These are phyloP conservation scores for Ophiorrhiza pumila DNA, from an alignment of 257 asterid genomes.

Conservation along the genomic window DNA sequence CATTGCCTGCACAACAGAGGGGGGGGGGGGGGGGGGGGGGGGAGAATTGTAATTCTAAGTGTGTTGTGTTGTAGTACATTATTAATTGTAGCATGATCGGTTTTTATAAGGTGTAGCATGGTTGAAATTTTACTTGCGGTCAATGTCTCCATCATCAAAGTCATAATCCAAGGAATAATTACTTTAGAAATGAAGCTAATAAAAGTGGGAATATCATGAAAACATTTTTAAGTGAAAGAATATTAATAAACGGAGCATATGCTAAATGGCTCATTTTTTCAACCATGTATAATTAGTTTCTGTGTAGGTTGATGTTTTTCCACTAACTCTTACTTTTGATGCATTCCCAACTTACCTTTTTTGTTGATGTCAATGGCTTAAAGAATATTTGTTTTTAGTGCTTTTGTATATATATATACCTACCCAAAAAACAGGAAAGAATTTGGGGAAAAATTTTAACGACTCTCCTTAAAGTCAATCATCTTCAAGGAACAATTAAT, in stretches of 20 bases:
- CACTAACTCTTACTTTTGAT: background rate
- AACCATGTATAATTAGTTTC: background rate
- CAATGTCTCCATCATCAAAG: background rate
- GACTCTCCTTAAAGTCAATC: constrained; percentile 1
- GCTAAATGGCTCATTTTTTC: background rate
- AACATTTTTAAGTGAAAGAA: background rate
- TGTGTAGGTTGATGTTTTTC: background rate
- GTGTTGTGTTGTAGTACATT: background rate
- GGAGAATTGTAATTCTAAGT: too few species aligned
- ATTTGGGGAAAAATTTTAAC: background rate
- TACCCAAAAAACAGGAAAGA: background rate
- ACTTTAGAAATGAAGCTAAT: background rate
- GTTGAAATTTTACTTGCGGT: background rate
- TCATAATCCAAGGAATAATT: constrained; percentile 4
- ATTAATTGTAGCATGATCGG: too few species aligned
- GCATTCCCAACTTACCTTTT: background rate
- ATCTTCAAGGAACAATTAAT: background rate
- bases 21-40: too few species aligned
- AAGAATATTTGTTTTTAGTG: background rate
- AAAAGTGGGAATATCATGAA: background rate
- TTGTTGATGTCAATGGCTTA: background rate
- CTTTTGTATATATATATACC: too few species aligned
- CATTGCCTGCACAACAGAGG: background rate
- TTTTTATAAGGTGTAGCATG: background rate
- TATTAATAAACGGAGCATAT: background rate